Conservation (phyloP, 1,284 basidiomycete species). For the Sutorius eximius region DNA sequence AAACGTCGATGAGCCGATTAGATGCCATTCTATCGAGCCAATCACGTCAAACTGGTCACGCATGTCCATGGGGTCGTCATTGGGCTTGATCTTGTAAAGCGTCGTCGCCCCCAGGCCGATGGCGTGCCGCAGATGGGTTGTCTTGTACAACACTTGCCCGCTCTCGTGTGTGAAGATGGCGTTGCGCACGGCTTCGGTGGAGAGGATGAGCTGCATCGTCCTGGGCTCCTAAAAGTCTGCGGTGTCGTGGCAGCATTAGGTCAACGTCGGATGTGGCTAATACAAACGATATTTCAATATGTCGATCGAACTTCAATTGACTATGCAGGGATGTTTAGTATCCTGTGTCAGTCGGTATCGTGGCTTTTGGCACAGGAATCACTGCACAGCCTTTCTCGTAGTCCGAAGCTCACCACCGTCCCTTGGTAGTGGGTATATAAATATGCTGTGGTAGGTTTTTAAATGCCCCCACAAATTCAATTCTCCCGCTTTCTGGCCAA, state of each 20-base stretch:
- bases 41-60: slow-evolving; percentile 26
- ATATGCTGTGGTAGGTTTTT: too few relatives aligned
- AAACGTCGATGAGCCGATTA: slow-evolving; percentile 26
- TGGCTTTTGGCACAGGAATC: too few relatives aligned
- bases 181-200: slow-evolving; percentile 23
- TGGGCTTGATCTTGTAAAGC: slow-evolving; percentile 28
- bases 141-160: slow-evolving; percentile 35
- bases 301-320: too few relatives aligned
- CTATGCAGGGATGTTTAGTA: too few relatives aligned
- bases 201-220: slow-evolving; percentile 26
- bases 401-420: too few relatives aligned
- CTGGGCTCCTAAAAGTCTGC: neutral
- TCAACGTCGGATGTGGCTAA: too few relatives aligned
- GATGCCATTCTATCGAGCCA: slow-evolving; percentile 30
- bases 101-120: slow-evolving; percentile 23
- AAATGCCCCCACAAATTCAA: too few relatives aligned
- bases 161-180: slow-evolving; percentile 22
- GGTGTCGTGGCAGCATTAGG: neutral
- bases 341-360: too few relatives aligned
- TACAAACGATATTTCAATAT: too few relatives aligned
- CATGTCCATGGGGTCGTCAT: slow-evolving; percentile 29
- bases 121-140: slow-evolving; percentile 17
- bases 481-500: too few relatives aligned
- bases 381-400: too few relatives aligned
- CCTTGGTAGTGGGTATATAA: too few relatives aligned